These are phyloP conservation scores for Dictyostelium citrinum DNA, from an alignment of 78 protist species.

Conservation along the genomic window DNA sequence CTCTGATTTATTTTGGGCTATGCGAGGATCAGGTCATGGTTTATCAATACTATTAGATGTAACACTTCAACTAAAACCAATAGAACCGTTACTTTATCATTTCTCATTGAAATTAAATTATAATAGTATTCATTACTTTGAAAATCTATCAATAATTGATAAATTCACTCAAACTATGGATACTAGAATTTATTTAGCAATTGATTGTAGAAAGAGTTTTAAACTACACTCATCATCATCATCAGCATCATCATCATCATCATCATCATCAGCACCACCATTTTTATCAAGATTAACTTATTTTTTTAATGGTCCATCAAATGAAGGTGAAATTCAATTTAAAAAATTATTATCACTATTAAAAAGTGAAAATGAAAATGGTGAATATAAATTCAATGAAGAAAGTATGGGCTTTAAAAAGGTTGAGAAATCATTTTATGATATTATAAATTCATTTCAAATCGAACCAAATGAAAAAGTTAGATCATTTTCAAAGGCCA, in stretches of 20 bases:
- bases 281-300: neutral
- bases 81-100: neutral
- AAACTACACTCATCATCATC: neutral
- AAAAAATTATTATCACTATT: neutral
- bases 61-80: neutral
- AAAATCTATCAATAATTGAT: neutral
- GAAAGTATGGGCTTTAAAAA: neutral
- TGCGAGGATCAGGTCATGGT: constrained; percentile 30
- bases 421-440: neutral
- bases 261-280: neutral
- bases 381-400: neutral
- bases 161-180: constrained; percentile 33
- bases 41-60: neutral
- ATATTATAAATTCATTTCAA: neutral
- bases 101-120: neutral
- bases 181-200: neutral
- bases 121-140: neutral
- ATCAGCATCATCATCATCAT: neutral
- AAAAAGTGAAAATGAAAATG: neutral
- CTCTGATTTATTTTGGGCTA: constrained; percentile 12
- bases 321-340: neutral
- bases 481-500: neutral
- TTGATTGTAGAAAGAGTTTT: neutral
- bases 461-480: neutral
- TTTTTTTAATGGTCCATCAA: constrained; percentile 9